Percentiles rank a stretch among this genome's conserved stretches.
These are phyloP conservation scores for Microbotryum saponariae DNA, from an alignment of 1,284 basidiomycete species.

Conservation along the genomic window DNA sequence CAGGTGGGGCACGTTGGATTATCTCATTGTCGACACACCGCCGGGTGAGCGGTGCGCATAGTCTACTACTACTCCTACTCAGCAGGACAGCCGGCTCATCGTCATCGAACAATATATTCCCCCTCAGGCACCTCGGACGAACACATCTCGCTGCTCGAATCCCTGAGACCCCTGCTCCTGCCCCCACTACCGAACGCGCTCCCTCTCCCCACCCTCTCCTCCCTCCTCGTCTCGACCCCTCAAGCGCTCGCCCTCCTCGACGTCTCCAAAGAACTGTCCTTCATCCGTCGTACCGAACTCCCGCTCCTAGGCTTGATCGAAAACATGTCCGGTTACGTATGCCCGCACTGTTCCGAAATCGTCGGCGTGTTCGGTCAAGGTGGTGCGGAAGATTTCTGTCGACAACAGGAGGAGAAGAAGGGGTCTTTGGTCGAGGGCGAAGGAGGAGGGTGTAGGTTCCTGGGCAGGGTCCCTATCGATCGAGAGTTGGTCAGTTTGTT, in stretches of 20 bases:
- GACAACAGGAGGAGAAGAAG: constrained; percentile 25
- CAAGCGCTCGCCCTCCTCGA: constrained; percentile 94
- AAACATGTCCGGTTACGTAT: constrained; percentile 98
- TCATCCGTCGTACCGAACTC: constrained; percentile 75
- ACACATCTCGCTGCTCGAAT: constrained; percentile 89
- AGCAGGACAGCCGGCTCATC: background rate
- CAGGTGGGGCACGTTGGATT: constrained; percentile 92
- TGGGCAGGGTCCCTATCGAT: constrained; percentile 90
- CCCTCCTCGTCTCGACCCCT: constrained; percentile 90
- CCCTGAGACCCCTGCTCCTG: constrained; percentile 64
- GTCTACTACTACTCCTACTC: background rate
- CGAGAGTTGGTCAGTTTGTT: constrained; percentile 79
- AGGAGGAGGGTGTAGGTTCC: constrained; percentile 59
- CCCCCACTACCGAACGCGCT: constrained; percentile 8
- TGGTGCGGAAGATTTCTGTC: constrained; percentile 63
- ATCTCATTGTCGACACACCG: constrained; percentile 93
- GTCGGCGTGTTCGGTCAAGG: constrained; percentile 92
- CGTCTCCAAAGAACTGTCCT: constrained; percentile 90
- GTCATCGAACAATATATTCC: background rate
- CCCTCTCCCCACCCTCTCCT: constrained; percentile 45
- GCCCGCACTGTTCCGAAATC: constrained; percentile 73
- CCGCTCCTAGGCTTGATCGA: constrained; percentile 92
- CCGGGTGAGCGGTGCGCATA: constrained; percentile 57
- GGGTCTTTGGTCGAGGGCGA: constrained; percentile 14
- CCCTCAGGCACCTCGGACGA: constrained; percentile 87